These are phyloP conservation scores for Hansenula sp. DNA, from an alignment of 1,139 yeast genomes.

Conservation along the genomic window DNA sequence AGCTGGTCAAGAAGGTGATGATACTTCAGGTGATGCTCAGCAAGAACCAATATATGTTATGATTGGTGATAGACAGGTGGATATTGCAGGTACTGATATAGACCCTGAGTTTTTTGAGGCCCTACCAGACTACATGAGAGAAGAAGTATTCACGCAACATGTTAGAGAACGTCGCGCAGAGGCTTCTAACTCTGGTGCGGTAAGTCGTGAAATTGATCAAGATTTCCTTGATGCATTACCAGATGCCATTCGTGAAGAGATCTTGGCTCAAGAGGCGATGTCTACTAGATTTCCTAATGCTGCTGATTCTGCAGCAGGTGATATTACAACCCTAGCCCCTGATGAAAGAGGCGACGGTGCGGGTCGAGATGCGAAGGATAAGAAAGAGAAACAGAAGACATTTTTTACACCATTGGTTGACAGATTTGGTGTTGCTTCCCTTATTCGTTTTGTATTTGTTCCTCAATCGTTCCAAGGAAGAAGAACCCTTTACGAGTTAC, in stretches of 20 bases:
- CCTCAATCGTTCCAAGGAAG: constrained; percentile 68
- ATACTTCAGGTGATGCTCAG: constrained; percentile 7
- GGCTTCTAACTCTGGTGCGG: constrained; percentile 37
- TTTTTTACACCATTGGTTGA: constrained; percentile 70
- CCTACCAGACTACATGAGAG: constrained; percentile 88
- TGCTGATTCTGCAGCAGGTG: constrained; percentile 23
- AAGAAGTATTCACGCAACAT: constrained; percentile 88
- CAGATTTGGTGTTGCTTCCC: constrained; percentile 68
- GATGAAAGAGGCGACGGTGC: constrained; percentile 20
- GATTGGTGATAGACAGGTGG: constrained; percentile 78
- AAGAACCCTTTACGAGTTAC: constrained; percentile 60
- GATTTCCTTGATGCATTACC: constrained; percentile 84
- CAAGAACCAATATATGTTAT: constrained; percentile 61
- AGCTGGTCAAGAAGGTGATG: constrained; percentile 11
- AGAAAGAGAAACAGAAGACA: constrained; percentile 32
- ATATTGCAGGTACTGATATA: constrained; percentile 85
- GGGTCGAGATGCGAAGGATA: constrained; percentile 16
- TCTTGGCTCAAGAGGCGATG: constrained; percentile 62
- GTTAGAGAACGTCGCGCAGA: constrained; percentile 59
- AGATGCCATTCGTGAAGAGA: constrained; percentile 65
- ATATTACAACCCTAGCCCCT: constrained; percentile 12
- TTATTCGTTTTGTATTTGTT: constrained; percentile 66
- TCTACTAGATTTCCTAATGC: constrained; percentile 27
- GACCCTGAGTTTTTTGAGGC: constrained; percentile 92
- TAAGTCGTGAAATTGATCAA: constrained; percentile 67